A percentile compares a stretch with the other conserved stretches of the same genome.
Conservation (phyloP, 768 basidiomycete genomes). For the Daedaleopsis sinensis region DNA sequence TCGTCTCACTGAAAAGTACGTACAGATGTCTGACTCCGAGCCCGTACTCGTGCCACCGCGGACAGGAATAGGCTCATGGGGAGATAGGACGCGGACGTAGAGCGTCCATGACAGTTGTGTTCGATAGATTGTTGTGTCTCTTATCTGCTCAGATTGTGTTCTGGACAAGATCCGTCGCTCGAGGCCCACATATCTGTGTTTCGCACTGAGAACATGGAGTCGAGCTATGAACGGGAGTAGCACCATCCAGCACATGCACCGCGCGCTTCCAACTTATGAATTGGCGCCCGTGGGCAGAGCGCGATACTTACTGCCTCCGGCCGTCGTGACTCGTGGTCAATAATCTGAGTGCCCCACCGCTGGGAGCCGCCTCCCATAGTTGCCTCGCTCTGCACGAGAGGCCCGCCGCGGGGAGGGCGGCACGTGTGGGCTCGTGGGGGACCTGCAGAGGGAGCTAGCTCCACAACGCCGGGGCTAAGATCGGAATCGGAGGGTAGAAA, state of each 20-base stretch:
- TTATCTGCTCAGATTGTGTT: neutral
- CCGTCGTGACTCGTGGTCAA: too few species aligned
- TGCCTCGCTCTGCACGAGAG: neutral
- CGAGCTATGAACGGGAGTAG: too few species aligned
- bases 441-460: neutral
- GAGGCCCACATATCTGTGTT: neutral
- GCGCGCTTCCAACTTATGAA: too few species aligned
- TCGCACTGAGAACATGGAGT: neutral
- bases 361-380: too few species aligned
- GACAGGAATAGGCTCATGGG: neutral
- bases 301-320: too few species aligned
- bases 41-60: neutral
- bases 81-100: neutral
- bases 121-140: neutral
- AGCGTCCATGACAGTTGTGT: neutral
- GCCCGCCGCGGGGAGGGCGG: neutral
- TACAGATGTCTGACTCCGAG: neutral
- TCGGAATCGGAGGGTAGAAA: neutral
- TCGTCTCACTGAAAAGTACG: neutral
- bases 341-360: too few species aligned
- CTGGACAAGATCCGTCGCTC: neutral
- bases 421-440: neutral
- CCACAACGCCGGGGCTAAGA: neutral
- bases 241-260: too few species aligned
- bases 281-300: too few species aligned